phyloP scores from a whole-genome alignment of 1,139 yeast species.

The Kodamaea arcana region DNA sequence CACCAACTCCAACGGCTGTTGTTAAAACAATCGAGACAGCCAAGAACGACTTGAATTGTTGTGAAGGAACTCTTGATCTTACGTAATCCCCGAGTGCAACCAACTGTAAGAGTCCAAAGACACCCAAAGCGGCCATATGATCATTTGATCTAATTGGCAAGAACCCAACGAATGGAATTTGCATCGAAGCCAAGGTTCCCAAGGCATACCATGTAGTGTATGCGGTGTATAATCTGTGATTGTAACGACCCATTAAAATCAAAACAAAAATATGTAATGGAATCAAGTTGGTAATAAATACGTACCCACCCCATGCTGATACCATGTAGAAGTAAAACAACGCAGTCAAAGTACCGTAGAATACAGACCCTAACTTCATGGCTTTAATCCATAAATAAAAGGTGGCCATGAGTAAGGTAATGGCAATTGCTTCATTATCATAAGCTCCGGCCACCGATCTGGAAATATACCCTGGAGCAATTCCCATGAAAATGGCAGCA shows the following conservation, averaged over 20 bases:
- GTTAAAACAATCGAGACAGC: constrained; percentile 55
- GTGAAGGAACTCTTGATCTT: constrained; percentile 65
- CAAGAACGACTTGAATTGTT: constrained; percentile 73
- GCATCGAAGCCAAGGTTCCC: constrained; percentile 98
- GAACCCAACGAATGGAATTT: constrained; percentile 97
- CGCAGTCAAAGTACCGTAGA: constrained; percentile 82
- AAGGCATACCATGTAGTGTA: constrained; percentile 96
- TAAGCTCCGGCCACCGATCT: constrained; percentile 98
- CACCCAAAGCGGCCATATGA: constrained; percentile 98
- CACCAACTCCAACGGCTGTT: constrained; percentile 60
- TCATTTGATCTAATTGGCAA: constrained; percentile 95
- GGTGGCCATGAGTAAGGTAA: constrained; percentile 90
- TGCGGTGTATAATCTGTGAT: constrained; percentile 77
- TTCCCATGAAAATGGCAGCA: constrained; percentile 93
- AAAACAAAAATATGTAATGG: constrained; percentile 93
- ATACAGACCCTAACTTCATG: constrained; percentile 82
- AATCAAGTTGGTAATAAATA: constrained; percentile 93
- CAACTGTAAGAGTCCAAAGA: constrained; percentile 89
- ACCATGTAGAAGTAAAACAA: constrained; percentile 96
- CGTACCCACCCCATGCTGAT: constrained; percentile 99
- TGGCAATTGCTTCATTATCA: constrained; percentile 98
- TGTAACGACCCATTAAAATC: constrained; percentile 91
- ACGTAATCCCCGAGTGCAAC: constrained; percentile 85
- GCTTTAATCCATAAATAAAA: constrained; percentile 96
- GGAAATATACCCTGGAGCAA: constrained; percentile 97